These are phyloP conservation scores for Mycosphaerelloides madeirae DNA, from an alignment of 2,329 filamentous ascomycete species.

Conservation along the genomic window DNA sequence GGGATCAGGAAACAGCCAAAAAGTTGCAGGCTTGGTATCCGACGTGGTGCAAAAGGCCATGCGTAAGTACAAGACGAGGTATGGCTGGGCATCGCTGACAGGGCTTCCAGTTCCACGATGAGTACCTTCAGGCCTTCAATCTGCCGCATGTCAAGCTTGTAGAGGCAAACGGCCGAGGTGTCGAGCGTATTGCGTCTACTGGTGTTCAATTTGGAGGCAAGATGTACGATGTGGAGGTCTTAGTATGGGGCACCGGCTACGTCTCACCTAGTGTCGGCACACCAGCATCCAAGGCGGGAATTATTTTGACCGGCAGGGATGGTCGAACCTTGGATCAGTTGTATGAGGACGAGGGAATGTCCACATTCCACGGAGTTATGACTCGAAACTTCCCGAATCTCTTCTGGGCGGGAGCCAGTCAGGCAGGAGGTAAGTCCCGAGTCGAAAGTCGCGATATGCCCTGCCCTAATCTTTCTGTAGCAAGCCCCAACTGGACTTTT, in stretches of 20 bases:
- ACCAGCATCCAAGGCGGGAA: constrained; percentile 25
- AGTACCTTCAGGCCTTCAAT: constrained; percentile 53
- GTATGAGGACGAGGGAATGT: constrained; percentile 39
- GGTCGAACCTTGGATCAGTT: constrained; percentile 41
- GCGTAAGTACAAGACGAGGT: too few species aligned
- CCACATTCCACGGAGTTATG: constrained; percentile 51
- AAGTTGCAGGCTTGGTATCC: constrained; percentile 58
- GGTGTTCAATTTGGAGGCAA: constrained; percentile 47
- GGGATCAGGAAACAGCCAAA: constrained; percentile 48
- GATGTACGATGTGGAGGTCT: constrained; percentile 46
- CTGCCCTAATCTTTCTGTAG: background rate
- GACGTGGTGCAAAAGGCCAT: constrained; percentile 59
- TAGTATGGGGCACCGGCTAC: constrained; percentile 48
- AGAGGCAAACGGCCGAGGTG: constrained; percentile 54
- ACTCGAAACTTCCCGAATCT: constrained; percentile 53
- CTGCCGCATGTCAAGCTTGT: constrained; percentile 54
- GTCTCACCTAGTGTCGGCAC: constrained; percentile 25
- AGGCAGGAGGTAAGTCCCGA: constrained; percentile 31
- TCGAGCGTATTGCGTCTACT: constrained; percentile 42
- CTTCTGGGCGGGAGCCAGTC: constrained; percentile 45
- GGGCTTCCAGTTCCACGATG: constrained; percentile 14
- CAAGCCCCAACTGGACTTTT: constrained; percentile 28
- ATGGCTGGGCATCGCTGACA: too few species aligned
- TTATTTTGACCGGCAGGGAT: constrained; percentile 37
- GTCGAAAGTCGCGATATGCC: background rate